Conservation (phyloP, 495 filamentous ascomycete genomes). For the Hypoxylon fragiforme region DNA sequence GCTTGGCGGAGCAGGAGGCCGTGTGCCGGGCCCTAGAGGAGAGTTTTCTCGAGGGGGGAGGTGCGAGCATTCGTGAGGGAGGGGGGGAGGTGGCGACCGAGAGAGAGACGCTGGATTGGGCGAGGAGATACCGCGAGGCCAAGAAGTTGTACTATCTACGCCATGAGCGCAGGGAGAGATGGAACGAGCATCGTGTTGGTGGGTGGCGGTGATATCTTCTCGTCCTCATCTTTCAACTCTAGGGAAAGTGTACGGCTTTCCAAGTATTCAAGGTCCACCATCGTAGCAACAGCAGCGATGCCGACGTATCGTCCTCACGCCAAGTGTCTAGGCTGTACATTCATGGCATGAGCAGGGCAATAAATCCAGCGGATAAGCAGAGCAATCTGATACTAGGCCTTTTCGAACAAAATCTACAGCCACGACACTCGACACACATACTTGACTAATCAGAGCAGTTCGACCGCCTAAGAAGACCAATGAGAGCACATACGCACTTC, state of each 20-base stretch:
- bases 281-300: neutral
- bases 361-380: no score
- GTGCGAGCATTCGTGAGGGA: slow-evolving; percentile 40
- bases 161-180: slow-evolving; percentile 81
- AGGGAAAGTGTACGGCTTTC: neutral
- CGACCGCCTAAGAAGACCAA: no score
- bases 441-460: no score
- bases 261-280: no score
- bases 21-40: slow-evolving; percentile 83
- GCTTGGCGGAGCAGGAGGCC: slow-evolving; percentile 79
- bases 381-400: no score
- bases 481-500: no score
- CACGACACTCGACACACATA: no score
- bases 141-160: slow-evolving; percentile 74
- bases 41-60: slow-evolving; percentile 75
- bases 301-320: no score
- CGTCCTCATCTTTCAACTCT: neutral
- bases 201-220: slow-evolving; percentile 72
- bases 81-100: slow-evolving; percentile 58
- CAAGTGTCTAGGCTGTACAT: no score
- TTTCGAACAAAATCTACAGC: no score
- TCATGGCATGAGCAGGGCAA: no score
- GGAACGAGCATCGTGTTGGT: slow-evolving; percentile 93
- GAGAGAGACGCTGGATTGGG: slow-evolving; percentile 81
- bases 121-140: slow-evolving; percentile 74